Evolutionary conservation across 2,329 filamentous ascomycete species (phyloP), one percentile per base, ranked within the genome.

Genomic region (Graphilbum fragrans): DNA sequence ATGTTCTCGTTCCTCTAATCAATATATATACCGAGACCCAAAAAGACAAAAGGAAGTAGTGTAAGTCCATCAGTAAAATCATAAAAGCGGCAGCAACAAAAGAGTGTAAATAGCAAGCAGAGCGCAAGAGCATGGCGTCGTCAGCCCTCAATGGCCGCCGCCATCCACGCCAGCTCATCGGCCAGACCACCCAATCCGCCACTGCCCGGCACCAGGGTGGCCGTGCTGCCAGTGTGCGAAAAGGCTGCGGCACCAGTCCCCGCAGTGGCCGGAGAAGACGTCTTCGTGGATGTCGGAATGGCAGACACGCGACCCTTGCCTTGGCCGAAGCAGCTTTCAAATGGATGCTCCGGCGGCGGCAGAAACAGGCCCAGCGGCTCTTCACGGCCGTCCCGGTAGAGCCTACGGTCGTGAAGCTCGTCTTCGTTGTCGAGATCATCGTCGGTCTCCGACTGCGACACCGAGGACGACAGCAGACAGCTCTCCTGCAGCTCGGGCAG

Each of bases 111-210:
- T 7, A 8, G n/a, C 6, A 34, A 16, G 37, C 5, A 4, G 21
- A 10, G 18, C 4, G 16, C 7, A 14, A 22, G 35, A 22, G 20
- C 5, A 4, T n/a, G 4, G 12, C 5, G 16, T 4, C 7, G 17
- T 42, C 21, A 48, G 22, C 51, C 56, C 39, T 59, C 58, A 46
- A 74, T 70, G 20, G 63, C 57, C 25, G 65, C 62, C 11, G 64
- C 66, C 53, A 74, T 68, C 69, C 70, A 74, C 41, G 66, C 61
- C 45, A 74, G 56, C 52, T 74, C 71, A 39, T 44, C 57, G 7
- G 60, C 53, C 8, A 65, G 46, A 23, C 62, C 58, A 5, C 54
- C 7, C 53, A 50, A 21, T 18, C 37, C 32, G 11, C 52, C 53
- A 25, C 47, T 49, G 22, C 52, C 49, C 4, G 58, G 53, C 6